phyloP scores from a whole-genome alignment of 1,284 basidiomycete species.

The Paramarasmius palmivorus region DNA sequence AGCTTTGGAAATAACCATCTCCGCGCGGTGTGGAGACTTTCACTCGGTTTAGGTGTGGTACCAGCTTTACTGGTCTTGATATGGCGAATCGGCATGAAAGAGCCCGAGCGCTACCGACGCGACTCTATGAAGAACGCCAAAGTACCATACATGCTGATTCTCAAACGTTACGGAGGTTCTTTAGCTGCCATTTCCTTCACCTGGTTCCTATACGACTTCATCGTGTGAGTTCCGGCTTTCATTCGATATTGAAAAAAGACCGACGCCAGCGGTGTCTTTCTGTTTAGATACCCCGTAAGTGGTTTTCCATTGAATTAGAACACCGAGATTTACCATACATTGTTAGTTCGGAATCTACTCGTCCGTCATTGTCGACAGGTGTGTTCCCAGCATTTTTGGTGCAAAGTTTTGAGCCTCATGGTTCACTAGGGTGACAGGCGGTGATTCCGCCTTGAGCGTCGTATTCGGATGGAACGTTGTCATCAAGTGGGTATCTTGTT shows the following conservation, averaged over 20 bases:
- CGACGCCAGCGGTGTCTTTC: too few relatives aligned
- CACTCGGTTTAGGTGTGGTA: constrained; percentile 85
- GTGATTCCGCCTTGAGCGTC: constrained; percentile 46
- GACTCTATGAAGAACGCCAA: constrained; percentile 75
- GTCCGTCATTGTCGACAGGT: constrained; percentile 75
- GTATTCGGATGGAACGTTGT: constrained; percentile 79
- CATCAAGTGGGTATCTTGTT: constrained; percentile 58
- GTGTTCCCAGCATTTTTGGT: constrained; percentile 8
- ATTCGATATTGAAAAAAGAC: too few relatives aligned
- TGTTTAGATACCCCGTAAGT: constrained; percentile 56
- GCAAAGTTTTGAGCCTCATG: background rate
- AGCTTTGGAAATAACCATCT: constrained; percentile 82
- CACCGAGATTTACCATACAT: constrained; percentile 5
- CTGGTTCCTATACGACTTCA: constrained; percentile 88
- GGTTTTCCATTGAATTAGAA: background rate
- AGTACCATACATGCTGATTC: constrained; percentile 79
- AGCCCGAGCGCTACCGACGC: constrained; percentile 71
- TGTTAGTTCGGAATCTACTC: constrained; percentile 81
- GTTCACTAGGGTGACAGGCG: constrained; percentile 57
- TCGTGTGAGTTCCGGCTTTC: constrained; percentile 57
- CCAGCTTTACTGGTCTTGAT: constrained; percentile 82
- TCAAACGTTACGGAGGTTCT: constrained; percentile 79
- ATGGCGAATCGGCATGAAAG: constrained; percentile 87
- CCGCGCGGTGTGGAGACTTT: constrained; percentile 85
- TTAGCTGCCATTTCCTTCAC: constrained; percentile 70